These are phyloP conservation scores for Apiotrichum brassicae DNA, from an alignment of 1,284 basidiomycete genomes.

Conservation along the genomic window DNA sequence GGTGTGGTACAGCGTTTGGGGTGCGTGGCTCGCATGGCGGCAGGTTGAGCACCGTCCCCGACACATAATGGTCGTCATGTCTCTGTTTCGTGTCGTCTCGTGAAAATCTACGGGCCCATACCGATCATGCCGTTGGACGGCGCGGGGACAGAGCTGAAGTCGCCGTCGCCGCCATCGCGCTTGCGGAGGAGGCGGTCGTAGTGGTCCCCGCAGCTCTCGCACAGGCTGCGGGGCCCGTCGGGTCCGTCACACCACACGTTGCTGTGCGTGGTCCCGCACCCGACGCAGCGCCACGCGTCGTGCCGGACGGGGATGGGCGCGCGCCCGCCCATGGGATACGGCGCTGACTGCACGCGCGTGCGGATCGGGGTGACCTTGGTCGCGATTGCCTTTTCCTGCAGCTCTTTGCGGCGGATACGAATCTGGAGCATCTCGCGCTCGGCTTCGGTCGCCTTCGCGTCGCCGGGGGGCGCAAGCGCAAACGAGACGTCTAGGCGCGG, in stretches of 20 bases:
- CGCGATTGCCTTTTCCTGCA: constrained; percentile 31
- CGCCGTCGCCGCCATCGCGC: constrained; percentile 7
- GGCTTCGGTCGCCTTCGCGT: constrained; percentile 22
- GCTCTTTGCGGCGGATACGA: constrained; percentile 29
- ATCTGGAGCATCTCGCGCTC: constrained; percentile 43
- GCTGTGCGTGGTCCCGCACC: constrained; percentile 22
- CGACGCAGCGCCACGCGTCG: constrained; percentile 24
- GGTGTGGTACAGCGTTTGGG: too few relatives aligned
- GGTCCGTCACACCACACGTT: constrained; percentile 30
- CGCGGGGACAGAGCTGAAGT: constrained; percentile 5
- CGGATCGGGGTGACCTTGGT: constrained; percentile 2
- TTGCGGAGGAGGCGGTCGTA: constrained; percentile 6
- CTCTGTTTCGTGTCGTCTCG: too few relatives aligned
- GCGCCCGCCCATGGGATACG: background rate
- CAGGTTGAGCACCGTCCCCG: too few relatives aligned
- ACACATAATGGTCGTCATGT: too few relatives aligned
- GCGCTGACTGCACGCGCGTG: background rate
- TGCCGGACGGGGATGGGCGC: background rate
- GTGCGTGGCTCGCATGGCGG: too few relatives aligned
- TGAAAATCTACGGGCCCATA: background rate
- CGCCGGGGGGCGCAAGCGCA: constrained; percentile 9
- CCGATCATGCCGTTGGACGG: constrained; percentile 3
- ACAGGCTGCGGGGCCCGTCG: constrained; percentile 32
- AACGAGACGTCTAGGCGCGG: constrained; percentile 19
- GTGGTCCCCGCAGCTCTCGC: constrained; percentile 26